Base-by-base conservation (phyloP, 2,329 filamentous ascomycete species). In the Dactylellina haptotyla region DNA sequence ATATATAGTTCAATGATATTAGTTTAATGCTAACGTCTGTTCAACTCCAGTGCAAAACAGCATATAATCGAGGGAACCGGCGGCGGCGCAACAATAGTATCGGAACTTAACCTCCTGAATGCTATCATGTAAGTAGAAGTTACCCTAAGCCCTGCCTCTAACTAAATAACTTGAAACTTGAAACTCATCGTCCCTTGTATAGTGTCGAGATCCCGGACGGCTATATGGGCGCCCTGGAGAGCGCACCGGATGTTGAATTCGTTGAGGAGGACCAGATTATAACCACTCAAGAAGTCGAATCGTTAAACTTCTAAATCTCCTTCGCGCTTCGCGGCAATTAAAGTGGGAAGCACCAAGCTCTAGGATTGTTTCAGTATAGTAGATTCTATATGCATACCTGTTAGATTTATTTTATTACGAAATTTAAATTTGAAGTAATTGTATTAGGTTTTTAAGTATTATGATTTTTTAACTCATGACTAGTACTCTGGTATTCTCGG, bases 191-290 rank as follows among this genome's bases (percentile, higher is more conserved):
- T n/a, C n/a, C n/a, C n/a, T n/a, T n/a, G 14, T 14, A 14, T 28
- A 50, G 45, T 50, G 45, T 50, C 25, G 45, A 50, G 14, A 18
- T 50, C 25, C n/a, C 16, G 9, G 45, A 50, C 9, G 45, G 28
- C 16, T 50, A 18, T 25, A 18, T 50, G 4, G 5, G 3, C n/a
- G 14, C 45, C 8, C 20, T 50, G 8, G 18, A 50, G n/a, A 50
- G 4, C 2, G 20, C 25, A 28, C 45, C 45, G 4, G 45, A 18
- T 28, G 45, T 50, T 10, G 45, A 50, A 50, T 28, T 28, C n/a
- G 25, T 50, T 28, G 45, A 50, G n/a, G 26, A n/a, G 14, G 41
- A 61, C 25, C 5, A 23, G 9, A 48, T 28, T 12, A 30, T 48
- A 10, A 56, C 14, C 14, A 41, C 20, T 2, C 51, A 51, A 39